Base-by-base conservation (phyloP, 192 early-diverging fungal genomes). In the Coemansia asiatica region DNA sequence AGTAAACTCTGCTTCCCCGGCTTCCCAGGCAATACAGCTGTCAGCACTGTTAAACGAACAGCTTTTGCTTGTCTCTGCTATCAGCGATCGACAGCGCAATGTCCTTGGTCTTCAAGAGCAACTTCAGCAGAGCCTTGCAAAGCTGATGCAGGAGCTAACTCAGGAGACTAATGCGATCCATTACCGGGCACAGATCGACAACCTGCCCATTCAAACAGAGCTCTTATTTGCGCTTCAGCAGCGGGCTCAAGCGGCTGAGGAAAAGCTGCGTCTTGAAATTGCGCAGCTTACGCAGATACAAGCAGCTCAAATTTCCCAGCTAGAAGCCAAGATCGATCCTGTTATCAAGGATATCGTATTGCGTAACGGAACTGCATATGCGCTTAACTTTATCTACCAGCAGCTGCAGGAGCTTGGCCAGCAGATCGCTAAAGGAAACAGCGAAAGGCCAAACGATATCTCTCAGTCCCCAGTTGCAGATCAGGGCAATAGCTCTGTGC, bases 341-440 rank as follows among this genome's bases (percentile, higher is more conserved):
- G 73, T 81, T 2, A 76, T 81, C 46, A 66, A 63, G 49, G 74
- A 76, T 23, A 81, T 76, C 6, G 50, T 81, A 35, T 15, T 75
- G 47, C 74, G 61, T 28, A 64, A 56, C 19, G 79, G 79, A 9
- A 26, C 74, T 2, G 69, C 60, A 2, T 72, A 55, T 44, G 79
- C 79, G 9, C 56, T 81, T 9, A 47, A 27, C 54, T 81, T 81
- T 61, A 81, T 81, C 27, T 35, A 35, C 22, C 69, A 76, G 55
- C 74, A 75, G 38, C 66, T 81, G 15, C 66, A 81, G 27, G 69
- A 76, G 33, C 69, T 76, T 36, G 72, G 63, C 55, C 23, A 36
- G 28, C 74, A 76, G 60, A 57, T 71, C 23, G 60, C 60, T 19
- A 48, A 27, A 15, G 67, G 63, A 47, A 25, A 27, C 49, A 56